Base-by-base conservation (phyloP, 108 stramenopile genomes). In the Aurantiochytrium sp. region DNA sequence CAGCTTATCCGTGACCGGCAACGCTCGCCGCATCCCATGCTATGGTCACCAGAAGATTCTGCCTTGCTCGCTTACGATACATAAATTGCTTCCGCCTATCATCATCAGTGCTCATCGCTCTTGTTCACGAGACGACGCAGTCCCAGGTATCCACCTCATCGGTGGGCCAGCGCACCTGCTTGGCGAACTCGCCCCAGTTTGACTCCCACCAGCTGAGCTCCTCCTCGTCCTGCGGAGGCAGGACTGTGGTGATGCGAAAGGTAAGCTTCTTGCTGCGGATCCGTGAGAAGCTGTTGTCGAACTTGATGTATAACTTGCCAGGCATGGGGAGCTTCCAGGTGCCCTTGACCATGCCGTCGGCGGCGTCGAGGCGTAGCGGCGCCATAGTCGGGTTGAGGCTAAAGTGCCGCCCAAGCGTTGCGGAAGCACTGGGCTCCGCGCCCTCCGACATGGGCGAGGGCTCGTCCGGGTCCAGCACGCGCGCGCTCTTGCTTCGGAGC, bases 301-400 rank as follows among this genome's bases (percentile, higher is more conserved):
- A 81, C 22, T 81, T 81, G n/a, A 81, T 81, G 42, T 45, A 39
- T 10, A 81, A 21, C 27, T 45, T 81, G 69, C 69, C 69, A 4
- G 42, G 37, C 69, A 81, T 45, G 8, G 69, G 69, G 5, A 81
- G 21, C 22, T 45, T 39, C 69, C 69, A 81, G 4, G 69, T 81
- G 41, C 69, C 69, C 27, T 81, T 81, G 24, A 81, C 69, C 69
- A 81, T 39, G 41, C 69, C 69, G 22, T 81, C 69, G 4, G 21
- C 42, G 22, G 24, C 0, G 42, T 81, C 42, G 22, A 81, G 69
- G 0, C 42, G 37, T 21, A 81, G 10, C 1, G 69, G 69, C 21
- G 69, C 69, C 69, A 81, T 81, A 10, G 37, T 81, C 37, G 69
- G 69, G 42, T 81, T 81, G 0, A 81, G 42, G 36, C 69, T 81